Evolutionary conservation across 768 basidiomycete genomes (phyloP), one percentile per base, ranked within the genome.

Genomic region (Pisolithus microcarpus): DNA sequence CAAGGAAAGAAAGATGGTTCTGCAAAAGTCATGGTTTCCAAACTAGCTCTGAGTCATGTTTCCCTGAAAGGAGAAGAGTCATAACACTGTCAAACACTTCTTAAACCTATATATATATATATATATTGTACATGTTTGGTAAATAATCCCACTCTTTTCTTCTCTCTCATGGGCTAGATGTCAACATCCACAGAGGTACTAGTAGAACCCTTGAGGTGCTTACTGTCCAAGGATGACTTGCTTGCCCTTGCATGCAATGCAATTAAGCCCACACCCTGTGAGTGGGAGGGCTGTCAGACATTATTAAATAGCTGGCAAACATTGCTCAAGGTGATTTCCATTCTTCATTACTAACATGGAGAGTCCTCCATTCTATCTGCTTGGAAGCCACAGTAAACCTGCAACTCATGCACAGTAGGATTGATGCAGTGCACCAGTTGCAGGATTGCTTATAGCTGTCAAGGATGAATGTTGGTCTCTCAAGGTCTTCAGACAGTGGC

Each of bases 261-360:
- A 28, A 60, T 67, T 2, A 62, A 60, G n/a, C 34, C 48, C 39
- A 55, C 61, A 38, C 63, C 52, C 7, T 66, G 65, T 55, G 65
- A 66, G 9, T 66, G 65, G 65, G 60, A 60, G 18, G 57, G 44
- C 11, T 66, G 65, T 46, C 34, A 51, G 24, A 44, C 56, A n/a
- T 49, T 43, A 48, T 58, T 66, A 19, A 66, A 66, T 44, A 60
- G 65, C 44, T 67, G 63, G 57, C 19, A 61, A 19, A 56, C 56
- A 54, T 51, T 66, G 43, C 51, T 53, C 46, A 67, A 67, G 65
- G 65, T 66, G 36, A 66, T 43, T 62, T 21, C 7, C 24, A 42
- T 44, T 19, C 43, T 40, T 54, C 34, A 50, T 3, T 38, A n/a
- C n/a, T n/a, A 23, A 13, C 43, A 39, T 38, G 52, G 47, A 36